phyloP scores from a whole-genome alignment of 2,329 filamentous ascomycete genomes.

The Clarireedia sp. region DNA sequence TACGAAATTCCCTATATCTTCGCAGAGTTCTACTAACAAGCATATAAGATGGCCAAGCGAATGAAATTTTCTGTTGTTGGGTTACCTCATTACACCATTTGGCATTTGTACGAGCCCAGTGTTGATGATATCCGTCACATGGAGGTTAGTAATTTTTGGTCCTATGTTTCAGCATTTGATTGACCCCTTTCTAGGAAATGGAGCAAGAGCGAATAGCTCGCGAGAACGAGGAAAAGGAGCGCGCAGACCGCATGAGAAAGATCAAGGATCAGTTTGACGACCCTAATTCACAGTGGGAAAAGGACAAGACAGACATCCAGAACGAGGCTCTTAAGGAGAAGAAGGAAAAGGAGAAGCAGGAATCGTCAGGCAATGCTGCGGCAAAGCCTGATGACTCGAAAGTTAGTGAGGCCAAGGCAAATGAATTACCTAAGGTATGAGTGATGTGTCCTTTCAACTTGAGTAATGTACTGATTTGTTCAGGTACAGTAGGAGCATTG shows the following conservation, averaged over 20 bases:
- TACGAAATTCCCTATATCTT: slow-evolving; percentile 33
- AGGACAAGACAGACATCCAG: slow-evolving; percentile 75
- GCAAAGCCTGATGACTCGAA: slow-evolving; percentile 9
- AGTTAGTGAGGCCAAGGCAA: slow-evolving; percentile 3
- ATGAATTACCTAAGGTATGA: slow-evolving; percentile 14
- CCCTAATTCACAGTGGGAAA: slow-evolving; percentile 73
- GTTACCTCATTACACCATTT: slow-evolving; percentile 95
- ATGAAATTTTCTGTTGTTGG: slow-evolving; percentile 96
- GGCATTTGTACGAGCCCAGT: slow-evolving; percentile 99
- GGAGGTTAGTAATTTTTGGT: slow-evolving; percentile 50
- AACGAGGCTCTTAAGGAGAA: slow-evolving; percentile 55
- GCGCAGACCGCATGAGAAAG: slow-evolving; percentile 65
- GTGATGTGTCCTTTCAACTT: not conserved
- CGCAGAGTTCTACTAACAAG: slow-evolving; percentile 8
- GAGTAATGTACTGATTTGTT: not conserved
- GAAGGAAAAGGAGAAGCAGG: slow-evolving; percentile 24
- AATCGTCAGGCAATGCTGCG: not conserved
- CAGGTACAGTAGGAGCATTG: slow-evolving; percentile 7
- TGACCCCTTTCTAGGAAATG: slow-evolving; percentile 60
- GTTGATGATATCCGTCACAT: slow-evolving; percentile 96
- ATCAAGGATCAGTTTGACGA: slow-evolving; percentile 76
- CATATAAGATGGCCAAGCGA: slow-evolving; percentile 78
- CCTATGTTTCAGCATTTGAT: not conserved
- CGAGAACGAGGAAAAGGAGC: slow-evolving; percentile 71
- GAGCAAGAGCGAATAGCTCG: slow-evolving; percentile 73